Percentiles rank a stretch among this genome's conserved stretches.
These are phyloP conservation scores for Harrya chromipes DNA, from an alignment of 768 basidiomycete species.

Conservation along the genomic window DNA sequence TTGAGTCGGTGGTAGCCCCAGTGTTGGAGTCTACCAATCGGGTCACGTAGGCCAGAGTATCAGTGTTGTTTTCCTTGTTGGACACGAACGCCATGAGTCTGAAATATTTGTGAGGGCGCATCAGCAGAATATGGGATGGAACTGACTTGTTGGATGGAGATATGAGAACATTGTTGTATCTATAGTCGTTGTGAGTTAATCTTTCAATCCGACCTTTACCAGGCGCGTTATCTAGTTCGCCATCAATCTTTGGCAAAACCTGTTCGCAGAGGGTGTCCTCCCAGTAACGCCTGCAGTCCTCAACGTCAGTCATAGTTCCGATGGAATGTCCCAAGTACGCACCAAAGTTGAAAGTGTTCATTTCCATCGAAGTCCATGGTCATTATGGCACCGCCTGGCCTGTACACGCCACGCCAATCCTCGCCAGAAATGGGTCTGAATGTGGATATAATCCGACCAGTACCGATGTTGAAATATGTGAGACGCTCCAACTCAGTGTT, in stretches of 20 bases:
- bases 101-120: slow-evolving; percentile 2
- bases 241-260: slow-evolving; percentile 33
- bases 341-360: slow-evolving; percentile 43
- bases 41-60: slow-evolving; percentile 37
- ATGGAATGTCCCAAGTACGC: slow-evolving; percentile 1
- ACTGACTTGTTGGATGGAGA: slow-evolving; percentile 38
- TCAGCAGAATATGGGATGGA: background rate
- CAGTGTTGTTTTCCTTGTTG: slow-evolving; percentile 40
- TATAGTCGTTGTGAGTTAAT: slow-evolving; percentile 38
- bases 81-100: slow-evolving; percentile 40
- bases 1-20: slow-evolving; percentile 26
- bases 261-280: slow-evolving; percentile 31
- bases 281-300: slow-evolving; percentile 39
- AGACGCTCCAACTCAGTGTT: slow-evolving; percentile 31
- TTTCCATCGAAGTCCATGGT: slow-evolving; percentile 41
- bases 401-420: no score
- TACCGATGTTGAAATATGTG: slow-evolving; percentile 39
- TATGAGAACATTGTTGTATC: slow-evolving; percentile 27
- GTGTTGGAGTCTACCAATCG: slow-evolving; percentile 31
- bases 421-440: slow-evolving; percentile 27
- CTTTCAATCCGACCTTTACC: slow-evolving; percentile 41
- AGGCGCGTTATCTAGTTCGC: slow-evolving; percentile 38
- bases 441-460: slow-evolving; percentile 33
- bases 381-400: no score
- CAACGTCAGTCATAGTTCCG: background rate